These are phyloP conservation scores for Wickerhamiella sorbophila DNA, from an alignment of 805 yeast genomes.

Conservation along the genomic window DNA sequence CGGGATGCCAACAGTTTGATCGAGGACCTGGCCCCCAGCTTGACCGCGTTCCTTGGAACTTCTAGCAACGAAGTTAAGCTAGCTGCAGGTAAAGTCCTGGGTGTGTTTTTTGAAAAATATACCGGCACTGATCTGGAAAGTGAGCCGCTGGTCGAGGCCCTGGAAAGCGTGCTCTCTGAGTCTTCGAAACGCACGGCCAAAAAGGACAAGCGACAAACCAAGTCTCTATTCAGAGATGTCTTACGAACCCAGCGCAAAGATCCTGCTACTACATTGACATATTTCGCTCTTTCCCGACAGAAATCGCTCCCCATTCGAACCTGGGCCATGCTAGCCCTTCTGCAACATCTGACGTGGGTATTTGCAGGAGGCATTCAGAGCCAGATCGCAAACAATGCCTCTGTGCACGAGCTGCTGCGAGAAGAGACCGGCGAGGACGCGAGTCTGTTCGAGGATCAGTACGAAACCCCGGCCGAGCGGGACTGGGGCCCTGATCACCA, in stretches of 20 bases:
- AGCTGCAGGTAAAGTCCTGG: slow-evolving; percentile 43
- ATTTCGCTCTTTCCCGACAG: slow-evolving; percentile 17
- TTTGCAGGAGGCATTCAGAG: slow-evolving; percentile 25
- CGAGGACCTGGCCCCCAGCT: slow-evolving; percentile 30
- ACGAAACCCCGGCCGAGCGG: neutral
- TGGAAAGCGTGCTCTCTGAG: slow-evolving; percentile 30
- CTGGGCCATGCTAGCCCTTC: slow-evolving; percentile 24
- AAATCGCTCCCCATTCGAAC: slow-evolving; percentile 20
- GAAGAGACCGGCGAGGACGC: slow-evolving; percentile 3
- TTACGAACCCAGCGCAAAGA: slow-evolving; percentile 4
- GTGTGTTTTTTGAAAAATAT: slow-evolving; percentile 39
- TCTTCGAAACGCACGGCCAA: slow-evolving; percentile 46
- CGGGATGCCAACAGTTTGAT: slow-evolving; percentile 16
- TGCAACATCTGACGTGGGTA: slow-evolving; percentile 26
- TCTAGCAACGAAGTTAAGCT: slow-evolving; percentile 36
- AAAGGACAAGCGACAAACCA: slow-evolving; percentile 35
- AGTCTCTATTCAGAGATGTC: slow-evolving; percentile 24
- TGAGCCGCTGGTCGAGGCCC: slow-evolving; percentile 29
- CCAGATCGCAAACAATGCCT: slow-evolving; percentile 25
- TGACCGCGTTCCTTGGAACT: slow-evolving; percentile 30
- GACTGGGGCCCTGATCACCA: neutral
- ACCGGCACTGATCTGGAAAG: slow-evolving; percentile 25
- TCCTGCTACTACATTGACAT: slow-evolving; percentile 12
- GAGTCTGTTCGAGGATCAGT: neutral
- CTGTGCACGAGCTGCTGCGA: slow-evolving; percentile 14